Base-by-base conservation (phyloP, 176 grass and related monocot species). In the Poa pratensis region DNA sequence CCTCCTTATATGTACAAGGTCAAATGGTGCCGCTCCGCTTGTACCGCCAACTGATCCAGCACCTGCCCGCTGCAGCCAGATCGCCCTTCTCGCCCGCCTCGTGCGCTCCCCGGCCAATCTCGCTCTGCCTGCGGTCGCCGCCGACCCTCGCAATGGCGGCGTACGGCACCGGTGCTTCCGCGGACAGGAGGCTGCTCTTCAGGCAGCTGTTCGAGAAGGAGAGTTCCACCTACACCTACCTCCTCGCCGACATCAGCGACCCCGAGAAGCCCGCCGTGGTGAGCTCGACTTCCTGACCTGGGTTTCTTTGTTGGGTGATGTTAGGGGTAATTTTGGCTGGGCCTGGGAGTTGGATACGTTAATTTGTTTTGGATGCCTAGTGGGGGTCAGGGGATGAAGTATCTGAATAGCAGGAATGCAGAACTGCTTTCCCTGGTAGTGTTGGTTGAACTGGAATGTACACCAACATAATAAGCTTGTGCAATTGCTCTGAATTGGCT, bases 181-280 rank as follows among this genome's bases (percentile, higher is more conserved):
- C 9, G 0, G 76, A 73, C 24, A 81, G 87, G 90, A 92, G 91
- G 87, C 79, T 98, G 62, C 88, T 98, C 24, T 88, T 98, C 58
- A 85, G 96, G 77, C 96, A 98, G 80, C 86, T 98, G 35, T 98
- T 98, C 84, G 96, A 98, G 93, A 89, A 95, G 88, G 96, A 96
- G 85, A 95, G 93, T 69, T 85, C 63, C 77, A 98, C 96, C 3
- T 98, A 98, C 81, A 98, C 96, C 53, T 98, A 98, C 82, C 93
- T 98, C 73, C 90, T 98, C 81, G 96, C 96, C 45, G 96, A 98
- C 84, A 54, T 95, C n/a, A 61, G 69, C 42, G 91, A 92, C 60
- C 87, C 91, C 24, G 93, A 94, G 20, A 98, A 89, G 60, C 93
- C 93, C 23, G 96, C 96, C 32, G 88, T 98, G 93, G 96, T 98